Percentiles rank a stretch among this genome's conserved stretches.
Evolutionary conservation across 495 filamentous ascomycete species (phyloP).

Genomic region (Saxispiralis lemnorum): DNA sequence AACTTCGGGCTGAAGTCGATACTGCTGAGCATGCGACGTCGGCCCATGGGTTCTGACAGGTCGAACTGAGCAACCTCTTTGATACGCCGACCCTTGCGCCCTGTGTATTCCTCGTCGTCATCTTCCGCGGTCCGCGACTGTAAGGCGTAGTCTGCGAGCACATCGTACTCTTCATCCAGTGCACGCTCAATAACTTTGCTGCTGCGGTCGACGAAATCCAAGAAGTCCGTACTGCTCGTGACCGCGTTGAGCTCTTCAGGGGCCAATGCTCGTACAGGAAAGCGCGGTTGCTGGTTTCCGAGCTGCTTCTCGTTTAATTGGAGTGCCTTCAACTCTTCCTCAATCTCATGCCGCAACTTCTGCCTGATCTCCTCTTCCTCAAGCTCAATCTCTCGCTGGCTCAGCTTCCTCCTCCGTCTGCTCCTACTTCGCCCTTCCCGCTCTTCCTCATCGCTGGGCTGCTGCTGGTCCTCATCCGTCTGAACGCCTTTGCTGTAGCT

Average conservation of each 20-base stretch:
- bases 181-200: slow-evolving; percentile 95
- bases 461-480: slow-evolving; percentile 38
- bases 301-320: slow-evolving; percentile 33
- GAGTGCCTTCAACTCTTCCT: slow-evolving; percentile 66
- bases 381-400: slow-evolving; percentile 54
- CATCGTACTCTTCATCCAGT: slow-evolving; percentile 82
- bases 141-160: slow-evolving; percentile 82
- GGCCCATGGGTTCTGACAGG: slow-evolving; percentile 77
- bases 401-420: slow-evolving; percentile 46
- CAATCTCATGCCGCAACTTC: slow-evolving; percentile 72
- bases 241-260: slow-evolving; percentile 81
- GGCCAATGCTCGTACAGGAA: slow-evolving; percentile 64
- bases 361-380: slow-evolving; percentile 84
- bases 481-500: slow-evolving; percentile 94
- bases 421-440: slow-evolving; percentile 6
- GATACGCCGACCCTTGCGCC: slow-evolving; percentile 60
- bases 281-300: slow-evolving; percentile 27
- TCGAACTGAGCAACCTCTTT: slow-evolving; percentile 83
- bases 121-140: slow-evolving; percentile 48
- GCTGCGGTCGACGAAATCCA: slow-evolving; percentile 87
- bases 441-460: slow-evolving; percentile 10
- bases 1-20: slow-evolving; percentile 91
- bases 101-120: slow-evolving; percentile 45
- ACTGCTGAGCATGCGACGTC: slow-evolving; percentile 88
- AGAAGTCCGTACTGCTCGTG: slow-evolving; percentile 78